Evolutionary conservation across 2,329 filamentous ascomycete genomes (phyloP).

Genomic region (Paracorniculantispora psalliotae): DNA sequence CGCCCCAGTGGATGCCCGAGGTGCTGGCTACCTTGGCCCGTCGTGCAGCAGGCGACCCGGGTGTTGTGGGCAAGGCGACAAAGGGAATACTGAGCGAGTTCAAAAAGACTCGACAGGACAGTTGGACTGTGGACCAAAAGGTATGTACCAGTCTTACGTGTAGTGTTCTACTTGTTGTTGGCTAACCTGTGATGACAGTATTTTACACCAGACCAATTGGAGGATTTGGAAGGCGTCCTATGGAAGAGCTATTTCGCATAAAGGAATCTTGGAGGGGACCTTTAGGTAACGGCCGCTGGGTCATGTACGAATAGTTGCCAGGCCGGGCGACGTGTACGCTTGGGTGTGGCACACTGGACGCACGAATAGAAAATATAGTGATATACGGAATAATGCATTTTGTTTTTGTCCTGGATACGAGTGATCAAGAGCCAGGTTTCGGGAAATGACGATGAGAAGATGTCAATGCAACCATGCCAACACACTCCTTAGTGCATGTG

Average conservation of each 20-base stretch:
- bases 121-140: conserved; percentile 97
- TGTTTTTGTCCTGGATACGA: background rate
- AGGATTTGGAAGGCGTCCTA: conserved; percentile 90
- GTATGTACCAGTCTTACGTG: too few species aligned
- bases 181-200: conserved; percentile 44
- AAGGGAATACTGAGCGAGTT: conserved; percentile 94
- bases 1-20: conserved; percentile 89
- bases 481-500: background rate
- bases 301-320: background rate
- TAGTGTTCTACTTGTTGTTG: too few species aligned
- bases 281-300: background rate
- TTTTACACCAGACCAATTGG: conserved; percentile 87
- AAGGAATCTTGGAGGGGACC: background rate
- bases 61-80: conserved; percentile 90
- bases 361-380: background rate
- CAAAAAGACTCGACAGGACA: conserved; percentile 99
- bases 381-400: background rate
- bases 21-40: conserved; percentile 80
- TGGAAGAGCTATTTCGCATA: conserved; percentile 98
- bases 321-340: background rate
- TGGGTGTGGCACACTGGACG: background rate
- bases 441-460: background rate
- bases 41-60: conserved; percentile 80
- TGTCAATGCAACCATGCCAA: background rate
- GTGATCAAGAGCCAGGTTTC: too few species aligned